Evolutionary conservation across 192 early-diverging fungal species (phyloP), one percentile per base, ranked within the genome.

Genomic region (Umbelopsis sp.): DNA sequence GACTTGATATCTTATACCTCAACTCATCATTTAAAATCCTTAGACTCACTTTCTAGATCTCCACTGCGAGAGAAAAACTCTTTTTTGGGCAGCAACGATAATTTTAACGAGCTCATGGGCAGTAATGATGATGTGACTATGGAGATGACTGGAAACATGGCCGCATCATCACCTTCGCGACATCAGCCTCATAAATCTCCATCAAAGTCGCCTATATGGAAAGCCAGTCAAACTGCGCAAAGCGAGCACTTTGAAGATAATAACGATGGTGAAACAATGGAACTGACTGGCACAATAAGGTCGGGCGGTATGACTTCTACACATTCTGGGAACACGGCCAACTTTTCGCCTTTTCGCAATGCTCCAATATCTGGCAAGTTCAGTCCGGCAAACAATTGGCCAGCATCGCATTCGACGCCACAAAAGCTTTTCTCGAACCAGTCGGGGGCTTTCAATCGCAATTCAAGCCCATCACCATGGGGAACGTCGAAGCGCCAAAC

Each of bases 21-120:
- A 3, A 49, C 48, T 49, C 5, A 16, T 6, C 48, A 49, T 21
- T 3, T 49, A 16, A 49, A 16, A 10, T 1, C 0, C 3, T 15
- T 61, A 61, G 55, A 61, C 18, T 61, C 55, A 33, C 53, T 58
- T 33, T 61, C 55, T 16, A 27, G 27, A n/a, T 61, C 55, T 12
- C 55, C 55, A 15, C 13, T 12, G 1, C 25, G 33, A 35, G 55
- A 61, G 15, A 52, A 25, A 52, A 52, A 22, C 22, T 52, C 51
- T 0, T 12, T 52, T 21, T 13, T 25, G 21, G 8, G 11, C 21
- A 13, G 15, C 13, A 33, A 35, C 3, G 55, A 30, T 18, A 11
- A n/a, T 35, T 61, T 61, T 12, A 33, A 35, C 25, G 55, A 61
- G 4, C 33, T 61, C 3, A 2, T 12, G 21, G 55, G 33, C 12